Conservation (phyloP, 1,284 basidiomycete genomes). For the Heimioporus punctisporus region DNA sequence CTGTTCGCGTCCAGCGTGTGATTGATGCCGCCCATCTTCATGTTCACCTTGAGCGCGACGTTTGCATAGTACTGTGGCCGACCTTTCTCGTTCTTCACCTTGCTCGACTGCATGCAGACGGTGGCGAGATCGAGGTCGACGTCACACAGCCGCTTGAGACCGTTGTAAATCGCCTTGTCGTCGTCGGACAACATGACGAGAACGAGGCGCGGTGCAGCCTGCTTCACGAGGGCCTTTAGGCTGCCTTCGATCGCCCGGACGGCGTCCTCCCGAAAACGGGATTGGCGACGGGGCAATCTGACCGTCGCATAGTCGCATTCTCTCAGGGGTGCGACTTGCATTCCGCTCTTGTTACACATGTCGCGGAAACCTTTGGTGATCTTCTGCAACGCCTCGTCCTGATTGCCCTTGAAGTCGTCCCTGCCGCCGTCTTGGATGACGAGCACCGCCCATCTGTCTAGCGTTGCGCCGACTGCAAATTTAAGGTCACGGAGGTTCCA, state of each 20-base stretch:
- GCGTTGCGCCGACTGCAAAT: slow-evolving; percentile 54
- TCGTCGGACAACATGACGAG: slow-evolving; percentile 65
- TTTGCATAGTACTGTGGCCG: slow-evolving; percentile 39
- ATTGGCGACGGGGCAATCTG: slow-evolving; percentile 3
- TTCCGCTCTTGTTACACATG: slow-evolving; percentile 64
- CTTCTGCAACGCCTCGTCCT: slow-evolving; percentile 50
- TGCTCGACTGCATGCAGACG: slow-evolving; percentile 67
- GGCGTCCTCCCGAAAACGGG: slow-evolving; percentile 12
- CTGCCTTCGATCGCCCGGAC: slow-evolving; percentile 23
- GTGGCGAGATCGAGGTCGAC: slow-evolving; percentile 63
- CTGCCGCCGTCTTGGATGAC: slow-evolving; percentile 57
- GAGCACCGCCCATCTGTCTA: slow-evolving; percentile 65
- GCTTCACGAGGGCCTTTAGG: slow-evolving; percentile 27
- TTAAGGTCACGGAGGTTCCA: slow-evolving; percentile 72
- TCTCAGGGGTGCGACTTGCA: slow-evolving; percentile 34
- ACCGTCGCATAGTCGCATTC: slow-evolving; percentile 6
- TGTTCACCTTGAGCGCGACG: slow-evolving; percentile 60
- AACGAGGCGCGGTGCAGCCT: slow-evolving; percentile 31
- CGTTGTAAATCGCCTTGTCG: slow-evolving; percentile 71
- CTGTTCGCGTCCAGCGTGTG: slow-evolving; percentile 56
- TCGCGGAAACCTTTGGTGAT: slow-evolving; percentile 49
- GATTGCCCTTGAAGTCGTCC: slow-evolving; percentile 39
- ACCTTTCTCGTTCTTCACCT: slow-evolving; percentile 52
- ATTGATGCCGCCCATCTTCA: slow-evolving; percentile 81
- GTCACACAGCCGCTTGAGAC: slow-evolving; percentile 73